Conservation (phyloP, 164 flowering plant species). For the Stephania japonica region DNA sequence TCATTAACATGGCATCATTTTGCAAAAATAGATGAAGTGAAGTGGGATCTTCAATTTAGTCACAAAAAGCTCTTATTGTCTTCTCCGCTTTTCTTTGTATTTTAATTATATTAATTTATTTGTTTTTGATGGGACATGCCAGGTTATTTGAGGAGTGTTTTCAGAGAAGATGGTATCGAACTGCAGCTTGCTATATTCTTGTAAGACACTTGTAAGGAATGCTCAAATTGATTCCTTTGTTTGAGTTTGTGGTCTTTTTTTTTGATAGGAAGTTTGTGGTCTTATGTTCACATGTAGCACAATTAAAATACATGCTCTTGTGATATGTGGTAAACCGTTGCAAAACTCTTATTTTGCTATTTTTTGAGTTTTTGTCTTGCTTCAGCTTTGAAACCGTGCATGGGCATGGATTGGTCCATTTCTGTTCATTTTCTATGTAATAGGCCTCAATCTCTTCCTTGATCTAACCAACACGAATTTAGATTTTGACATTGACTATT, state of each 20-base stretch:
- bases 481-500: neutral
- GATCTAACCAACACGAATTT: neutral
- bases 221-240: neutral
- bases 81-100: neutral
- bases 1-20: no score
- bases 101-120: neutral
- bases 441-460: no score
- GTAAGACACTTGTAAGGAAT: constrained; percentile 40
- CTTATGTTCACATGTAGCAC: neutral
- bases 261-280: neutral
- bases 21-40: no score
- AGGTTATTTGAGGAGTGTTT: constrained; percentile 99
- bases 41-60: no score
- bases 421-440: neutral
- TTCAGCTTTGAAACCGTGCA: neutral
- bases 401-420: neutral
- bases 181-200: constrained; percentile 97
- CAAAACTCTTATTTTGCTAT: neutral
- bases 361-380: neutral
- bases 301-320: neutral
- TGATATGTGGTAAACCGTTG: neutral
- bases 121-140: constrained; percentile 1
- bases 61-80: neutral
- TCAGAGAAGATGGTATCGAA: constrained; percentile 92
- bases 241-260: neutral